These are phyloP conservation scores for Populus hybrid DNA, from an alignment of 441 rosid genomes.

Conservation along the genomic window DNA sequence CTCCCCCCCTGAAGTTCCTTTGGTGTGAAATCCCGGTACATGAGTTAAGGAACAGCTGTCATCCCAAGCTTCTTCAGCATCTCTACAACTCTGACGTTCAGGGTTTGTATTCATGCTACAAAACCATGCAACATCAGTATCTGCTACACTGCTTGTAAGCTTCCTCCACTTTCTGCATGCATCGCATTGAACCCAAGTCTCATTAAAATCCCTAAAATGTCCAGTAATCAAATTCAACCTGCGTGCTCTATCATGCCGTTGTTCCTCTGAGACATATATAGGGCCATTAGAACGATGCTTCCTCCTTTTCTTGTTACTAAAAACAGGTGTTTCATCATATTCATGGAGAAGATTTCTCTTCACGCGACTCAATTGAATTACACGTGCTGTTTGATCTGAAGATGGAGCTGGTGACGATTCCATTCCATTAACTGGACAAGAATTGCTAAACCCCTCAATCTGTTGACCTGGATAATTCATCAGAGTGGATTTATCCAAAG, in stretches of 20 bases:
- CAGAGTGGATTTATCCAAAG: constrained; percentile 32
- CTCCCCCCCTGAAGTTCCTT: constrained; percentile 59
- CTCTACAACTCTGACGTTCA: constrained; percentile 59
- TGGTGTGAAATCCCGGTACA: constrained; percentile 72
- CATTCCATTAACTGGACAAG: constrained; percentile 25
- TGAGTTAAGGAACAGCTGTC: constrained; percentile 46
- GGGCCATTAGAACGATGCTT: constrained; percentile 26
- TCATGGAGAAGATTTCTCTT: constrained; percentile 57
- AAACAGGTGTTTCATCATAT: constrained; percentile 39
- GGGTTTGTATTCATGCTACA: constrained; percentile 87
- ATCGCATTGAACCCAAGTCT: constrained; percentile 93
- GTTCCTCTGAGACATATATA: constrained; percentile 8
- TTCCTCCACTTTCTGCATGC: constrained; percentile 94
- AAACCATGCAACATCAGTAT: constrained; percentile 72
- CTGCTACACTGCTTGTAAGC: constrained; percentile 42
- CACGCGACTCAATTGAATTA: constrained; percentile 44
- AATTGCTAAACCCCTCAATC: constrained; percentile 29
- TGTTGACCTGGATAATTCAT: constrained; percentile 34
- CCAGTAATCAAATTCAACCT: constrained; percentile 31
- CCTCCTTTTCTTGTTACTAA: constrained; percentile 38
- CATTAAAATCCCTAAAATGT: constrained; percentile 31
- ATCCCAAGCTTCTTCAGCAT: constrained; percentile 82
- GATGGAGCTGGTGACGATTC: constrained; percentile 22
- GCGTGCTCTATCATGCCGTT: constrained; percentile 23
- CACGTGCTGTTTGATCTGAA: constrained; percentile 30